A percentile compares a stretch with the other conserved stretches of the same genome.
Conservation (phyloP, 495 filamentous ascomycete genomes). For the Penicillium chermesinum region DNA sequence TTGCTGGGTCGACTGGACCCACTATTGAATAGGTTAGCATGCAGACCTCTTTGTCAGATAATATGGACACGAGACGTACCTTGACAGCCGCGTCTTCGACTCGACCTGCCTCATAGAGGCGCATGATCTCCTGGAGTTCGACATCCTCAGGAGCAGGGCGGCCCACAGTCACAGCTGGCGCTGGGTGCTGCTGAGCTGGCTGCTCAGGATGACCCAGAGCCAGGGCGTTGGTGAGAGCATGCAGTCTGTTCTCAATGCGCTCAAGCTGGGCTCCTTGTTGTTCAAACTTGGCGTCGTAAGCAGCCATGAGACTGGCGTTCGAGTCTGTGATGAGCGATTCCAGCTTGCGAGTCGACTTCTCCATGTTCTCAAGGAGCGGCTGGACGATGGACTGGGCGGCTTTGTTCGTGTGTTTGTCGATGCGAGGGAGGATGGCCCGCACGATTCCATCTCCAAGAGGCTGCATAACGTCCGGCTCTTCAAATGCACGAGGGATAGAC, state of each 20-base stretch:
- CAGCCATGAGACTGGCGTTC: background rate
- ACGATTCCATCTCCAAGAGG: constrained; percentile 65
- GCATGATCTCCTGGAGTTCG: constrained; percentile 60
- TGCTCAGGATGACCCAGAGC: background rate
- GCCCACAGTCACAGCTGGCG: constrained; percentile 1
- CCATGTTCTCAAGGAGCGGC: background rate
- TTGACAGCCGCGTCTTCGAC: constrained; percentile 67
- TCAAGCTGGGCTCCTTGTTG: background rate
- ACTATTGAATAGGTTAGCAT: constrained; percentile 47
- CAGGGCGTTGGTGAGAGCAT: background rate
- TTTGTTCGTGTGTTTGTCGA: constrained; percentile 43
- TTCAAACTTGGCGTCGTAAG: background rate
- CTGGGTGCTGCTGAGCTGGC: background rate
- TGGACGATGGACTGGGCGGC: background rate
- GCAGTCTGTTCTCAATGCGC: background rate
- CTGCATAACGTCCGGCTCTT: constrained; percentile 64
- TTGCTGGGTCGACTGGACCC: constrained; percentile 78
- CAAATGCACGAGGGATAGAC: constrained; percentile 55
- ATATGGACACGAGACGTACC: constrained; percentile 31
- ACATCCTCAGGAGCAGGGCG: constrained; percentile 52
- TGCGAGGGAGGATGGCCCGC: constrained; percentile 33
- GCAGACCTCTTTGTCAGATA: constrained; percentile 1
- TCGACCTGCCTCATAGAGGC: constrained; percentile 56
- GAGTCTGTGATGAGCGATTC: background rate
- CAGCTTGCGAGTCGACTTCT: background rate